A percentile compares a stretch with the other conserved stretches of the same genome.
Conservation (phyloP, 1,284 basidiomycete species). For the Trichosporon ovoides region DNA sequence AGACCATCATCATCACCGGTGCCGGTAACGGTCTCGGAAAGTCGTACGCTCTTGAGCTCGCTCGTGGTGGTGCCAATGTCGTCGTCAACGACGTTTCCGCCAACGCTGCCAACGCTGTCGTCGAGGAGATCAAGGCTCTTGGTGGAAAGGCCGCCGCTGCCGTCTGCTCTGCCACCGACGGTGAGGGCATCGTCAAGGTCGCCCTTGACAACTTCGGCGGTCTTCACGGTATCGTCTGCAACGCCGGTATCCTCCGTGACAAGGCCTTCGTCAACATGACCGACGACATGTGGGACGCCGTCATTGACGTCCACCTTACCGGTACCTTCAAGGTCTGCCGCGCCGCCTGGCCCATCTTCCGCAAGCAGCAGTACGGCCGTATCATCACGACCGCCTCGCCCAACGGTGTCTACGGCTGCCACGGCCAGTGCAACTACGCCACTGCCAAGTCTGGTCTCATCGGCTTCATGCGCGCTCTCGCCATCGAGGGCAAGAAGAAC, state of each 20-base stretch:
- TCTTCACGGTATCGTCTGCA: conserved; percentile 85
- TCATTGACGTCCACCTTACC: conserved; percentile 76
- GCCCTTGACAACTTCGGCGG: conserved; percentile 83
- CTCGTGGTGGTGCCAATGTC: conserved; percentile 85
- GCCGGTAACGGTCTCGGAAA: conserved; percentile 89
- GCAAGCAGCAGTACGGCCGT: conserved; percentile 93
- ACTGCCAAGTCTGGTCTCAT: conserved; percentile 92
- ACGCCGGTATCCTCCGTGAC: conserved; percentile 89
- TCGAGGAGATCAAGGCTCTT: conserved; percentile 75
- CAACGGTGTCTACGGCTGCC: conserved; percentile 91
- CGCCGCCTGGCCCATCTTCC: conserved; percentile 95
- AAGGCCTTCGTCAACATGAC: conserved; percentile 86
- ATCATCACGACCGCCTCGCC: conserved; percentile 91
- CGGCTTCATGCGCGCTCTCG: conserved; percentile 82
- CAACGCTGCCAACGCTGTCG: conserved; percentile 75
- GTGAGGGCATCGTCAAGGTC: conserved; percentile 79
- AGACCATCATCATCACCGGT: conserved; percentile 92
- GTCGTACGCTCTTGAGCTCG: conserved; percentile 87
- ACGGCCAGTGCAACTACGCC: conserved; percentile 83
- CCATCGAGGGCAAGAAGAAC: conserved; percentile 88
- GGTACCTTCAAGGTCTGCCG: conserved; percentile 82
- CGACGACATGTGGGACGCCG: conserved; percentile 89
- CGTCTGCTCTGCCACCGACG: conserved; percentile 81
- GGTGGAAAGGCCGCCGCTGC: conserved; percentile 86
- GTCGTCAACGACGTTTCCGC: conserved; percentile 93